Conservation (phyloP, 352 stramenopile species). For the Phytophthora nicotianae region DNA sequence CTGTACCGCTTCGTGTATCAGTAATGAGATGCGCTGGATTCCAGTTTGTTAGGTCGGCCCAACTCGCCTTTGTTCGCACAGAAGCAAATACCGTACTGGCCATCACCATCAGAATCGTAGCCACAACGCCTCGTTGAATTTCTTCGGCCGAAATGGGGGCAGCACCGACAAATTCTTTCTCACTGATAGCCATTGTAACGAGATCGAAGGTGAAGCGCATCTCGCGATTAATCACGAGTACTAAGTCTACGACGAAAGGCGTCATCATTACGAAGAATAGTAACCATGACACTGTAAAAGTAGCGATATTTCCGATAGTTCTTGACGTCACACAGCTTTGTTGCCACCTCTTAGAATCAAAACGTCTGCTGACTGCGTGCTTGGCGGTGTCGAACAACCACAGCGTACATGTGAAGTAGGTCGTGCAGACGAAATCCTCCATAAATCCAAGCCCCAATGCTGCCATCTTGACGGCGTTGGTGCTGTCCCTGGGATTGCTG, state of each 20-base stretch:
- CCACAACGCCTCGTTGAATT: slow-evolving; percentile 36
- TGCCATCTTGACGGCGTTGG: slow-evolving; percentile 5
- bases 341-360: slow-evolving; percentile 1
- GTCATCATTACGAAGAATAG: slow-evolving; percentile 32
- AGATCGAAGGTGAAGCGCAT: slow-evolving; percentile 51
- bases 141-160: slow-evolving; percentile 33
- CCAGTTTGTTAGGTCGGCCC: slow-evolving; percentile 17
- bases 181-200: slow-evolving; percentile 14
- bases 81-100: slow-evolving; percentile 9
- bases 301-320: slow-evolving; percentile 3
- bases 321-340: background rate
- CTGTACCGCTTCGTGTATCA: background rate
- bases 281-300: slow-evolving; percentile 20
- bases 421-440: slow-evolving; percentile 36
- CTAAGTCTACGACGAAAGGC: slow-evolving; percentile 39
- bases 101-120: slow-evolving; percentile 15
- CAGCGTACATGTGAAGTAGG: slow-evolving; percentile 24
- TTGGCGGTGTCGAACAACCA: slow-evolving; percentile 26
- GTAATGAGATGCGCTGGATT: slow-evolving; percentile 19
- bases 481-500: slow-evolving; percentile 8
- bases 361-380: background rate
- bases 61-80: slow-evolving; percentile 6
- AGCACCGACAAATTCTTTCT: slow-evolving; percentile 39
- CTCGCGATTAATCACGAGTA: slow-evolving; percentile 41
- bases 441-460: slow-evolving; percentile 23